Evolutionary conservation across 352 stramenopile genomes (phyloP).

Genomic region (Blastocystis sp.): DNA sequence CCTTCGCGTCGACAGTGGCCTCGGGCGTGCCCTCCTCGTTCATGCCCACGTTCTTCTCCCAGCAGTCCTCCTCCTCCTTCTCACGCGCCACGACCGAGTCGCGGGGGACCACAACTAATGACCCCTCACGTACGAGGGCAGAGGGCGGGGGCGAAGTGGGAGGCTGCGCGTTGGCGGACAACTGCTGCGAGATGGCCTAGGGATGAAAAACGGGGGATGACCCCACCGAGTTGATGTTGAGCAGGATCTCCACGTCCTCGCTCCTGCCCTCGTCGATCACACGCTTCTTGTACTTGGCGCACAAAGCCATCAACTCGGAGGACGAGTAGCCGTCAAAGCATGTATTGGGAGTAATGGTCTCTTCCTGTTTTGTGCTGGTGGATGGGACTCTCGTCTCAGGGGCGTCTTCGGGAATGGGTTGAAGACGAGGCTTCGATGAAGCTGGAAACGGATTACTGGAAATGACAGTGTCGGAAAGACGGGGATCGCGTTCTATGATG

Average conservation of each 20-base stretch:
- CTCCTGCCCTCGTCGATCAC: neutral
- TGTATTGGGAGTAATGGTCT: conserved; percentile 29
- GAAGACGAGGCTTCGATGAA: neutral
- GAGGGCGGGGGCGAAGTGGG: neutral
- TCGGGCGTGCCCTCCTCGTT: neutral
- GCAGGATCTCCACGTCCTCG: conserved; percentile 45
- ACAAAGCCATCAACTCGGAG: neutral
- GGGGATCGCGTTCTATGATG: no score
- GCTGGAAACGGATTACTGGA: neutral
- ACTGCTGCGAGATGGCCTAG: conserved; percentile 8
- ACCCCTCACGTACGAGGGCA: conserved; percentile 4
- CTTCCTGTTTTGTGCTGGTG: neutral
- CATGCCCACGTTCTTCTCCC: conserved; percentile 1
- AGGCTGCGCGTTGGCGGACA: neutral
- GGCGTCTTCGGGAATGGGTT: no score
- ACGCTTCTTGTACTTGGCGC: neutral
- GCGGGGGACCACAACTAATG: conserved; percentile 1
- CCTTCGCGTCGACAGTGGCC: no score
- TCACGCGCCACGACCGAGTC: neutral
- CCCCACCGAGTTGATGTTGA: conserved; percentile 34
- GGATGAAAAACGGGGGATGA: neutral
- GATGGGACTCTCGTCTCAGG: neutral
- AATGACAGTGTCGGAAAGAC: no score
- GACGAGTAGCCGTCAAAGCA: conserved; percentile 1
- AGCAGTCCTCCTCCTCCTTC: conserved; percentile 1